A percentile compares a stretch with the other conserved stretches of the same genome.
Conservation (phyloP, 1,139 yeast genomes). For the Saccharomyces hybrid region DNA sequence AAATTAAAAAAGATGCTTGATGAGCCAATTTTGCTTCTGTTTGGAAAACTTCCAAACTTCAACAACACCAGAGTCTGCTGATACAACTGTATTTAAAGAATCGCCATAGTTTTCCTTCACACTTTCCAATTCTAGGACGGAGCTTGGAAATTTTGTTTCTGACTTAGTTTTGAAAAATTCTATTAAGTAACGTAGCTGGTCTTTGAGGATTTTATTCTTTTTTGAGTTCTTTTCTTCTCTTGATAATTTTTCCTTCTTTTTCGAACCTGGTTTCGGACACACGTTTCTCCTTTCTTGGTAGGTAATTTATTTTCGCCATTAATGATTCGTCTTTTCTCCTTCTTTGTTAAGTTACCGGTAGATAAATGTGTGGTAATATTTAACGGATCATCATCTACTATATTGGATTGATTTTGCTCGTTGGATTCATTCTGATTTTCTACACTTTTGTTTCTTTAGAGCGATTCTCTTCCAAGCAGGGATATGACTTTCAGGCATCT, state of each 20-base stretch:
- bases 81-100: not conserved
- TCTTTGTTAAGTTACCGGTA: conserved; percentile 40
- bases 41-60: conserved; percentile 80
- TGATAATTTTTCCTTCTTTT: conserved; percentile 68
- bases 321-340: conserved; percentile 42
- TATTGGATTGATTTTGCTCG: not conserved
- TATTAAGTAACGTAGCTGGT: conserved; percentile 67
- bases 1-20: conserved; percentile 57
- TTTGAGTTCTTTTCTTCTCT: conserved; percentile 48
- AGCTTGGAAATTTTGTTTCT: conserved; percentile 28
- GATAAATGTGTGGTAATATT: conserved; percentile 40
- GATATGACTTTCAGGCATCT: conserved; percentile 32
- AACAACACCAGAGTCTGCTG: conserved; percentile 11
- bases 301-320: conserved; percentile 27
- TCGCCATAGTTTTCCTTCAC: conserved; percentile 20
- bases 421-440: conserved; percentile 22
- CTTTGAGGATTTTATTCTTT: conserved; percentile 40
- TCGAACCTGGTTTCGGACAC: conserved; percentile 40
- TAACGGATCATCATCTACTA: conserved; percentile 29
- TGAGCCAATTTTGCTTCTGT: conserved; percentile 88
- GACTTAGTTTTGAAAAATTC: conserved; percentile 54
- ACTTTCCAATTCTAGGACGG: conserved; percentile 18
- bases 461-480: conserved; percentile 95
- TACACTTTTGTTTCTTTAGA: conserved; percentile 35
- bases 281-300: conserved; percentile 27